Evolutionary conservation across 306 rosid genomes (phyloP), one percentile per base, ranked within the genome.

Genomic region (Gastrolobium villosum): DNA sequence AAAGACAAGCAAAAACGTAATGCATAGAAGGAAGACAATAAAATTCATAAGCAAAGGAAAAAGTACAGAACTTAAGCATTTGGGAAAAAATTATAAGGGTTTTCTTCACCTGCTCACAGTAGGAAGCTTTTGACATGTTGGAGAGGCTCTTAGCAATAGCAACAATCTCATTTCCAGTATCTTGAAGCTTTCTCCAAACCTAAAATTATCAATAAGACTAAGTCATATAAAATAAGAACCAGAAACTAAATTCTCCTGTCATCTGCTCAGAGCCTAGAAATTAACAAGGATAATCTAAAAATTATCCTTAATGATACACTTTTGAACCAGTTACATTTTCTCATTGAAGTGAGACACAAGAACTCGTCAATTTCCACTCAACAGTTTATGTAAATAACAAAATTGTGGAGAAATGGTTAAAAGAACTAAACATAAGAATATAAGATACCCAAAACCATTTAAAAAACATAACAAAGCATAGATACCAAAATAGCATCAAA

Each of bases 141-240:
- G 93, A 90, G 72, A 96, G 96, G 84, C 88, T 80, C 78, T 83
- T 78, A 69, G 99, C 87, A 50, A 93, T 82, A 74, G 96, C 86
- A 81, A 85, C 82, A 88, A 96, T 79, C 79, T 85, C 84, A 36
- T 83, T 78, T 35, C 94, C 92, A 67, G 88, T 65, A 56, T 82
- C 82, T 76, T 88, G 86, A 86, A 93, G 88, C 86, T 93, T 96
- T 79, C 80, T 83, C 96, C 97, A 96, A 61, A 91, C 87, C 99
- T 96, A 74, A 60, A 77, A 65, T 63, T 53, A 79, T 28, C 36
- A 39, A 45, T 63, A 81, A 82, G 48, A 61, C 79, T 45, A 32
- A 75, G 52, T 48, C 60, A 59, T 46, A 69, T 43, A 43, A 32
- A 82, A 65, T 15, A 61, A 74, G 73, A 46, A 76, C 31, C 32